Percentiles rank a stretch among this genome's conserved stretches.
Conservation (phyloP, 1,284 basidiomycete genomes). For the Ustanciosporium gigantosporum region DNA sequence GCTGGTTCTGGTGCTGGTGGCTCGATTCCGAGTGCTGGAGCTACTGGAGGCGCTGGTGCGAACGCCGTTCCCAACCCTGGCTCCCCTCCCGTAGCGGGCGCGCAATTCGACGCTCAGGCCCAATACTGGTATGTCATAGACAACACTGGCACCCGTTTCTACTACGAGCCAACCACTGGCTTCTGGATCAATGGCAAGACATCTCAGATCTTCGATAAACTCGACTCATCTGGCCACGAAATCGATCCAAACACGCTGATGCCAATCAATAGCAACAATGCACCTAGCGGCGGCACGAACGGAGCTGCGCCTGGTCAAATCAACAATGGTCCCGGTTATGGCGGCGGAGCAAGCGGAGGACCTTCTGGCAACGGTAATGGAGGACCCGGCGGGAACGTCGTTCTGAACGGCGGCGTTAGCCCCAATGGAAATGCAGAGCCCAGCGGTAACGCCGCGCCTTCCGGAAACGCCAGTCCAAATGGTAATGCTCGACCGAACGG, state of each 20-base stretch:
- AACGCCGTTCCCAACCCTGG: too few relatives aligned
- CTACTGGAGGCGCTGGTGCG: too few relatives aligned
- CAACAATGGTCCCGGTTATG: neutral
- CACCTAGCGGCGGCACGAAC: neutral
- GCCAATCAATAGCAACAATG: neutral
- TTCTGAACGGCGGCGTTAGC: too few relatives aligned
- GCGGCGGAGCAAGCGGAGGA: neutral
- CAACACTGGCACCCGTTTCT: neutral
- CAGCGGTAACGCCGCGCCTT: too few relatives aligned
- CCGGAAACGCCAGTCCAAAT: too few relatives aligned
- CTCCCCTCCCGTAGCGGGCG: too few relatives aligned
- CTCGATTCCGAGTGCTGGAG: neutral
- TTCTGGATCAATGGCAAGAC: neutral
- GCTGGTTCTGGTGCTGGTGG: conserved; percentile 1
- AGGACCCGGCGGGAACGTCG: neutral
- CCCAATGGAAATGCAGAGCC: too few relatives aligned
- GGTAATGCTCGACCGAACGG: too few relatives aligned
- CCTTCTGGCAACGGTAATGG: neutral
- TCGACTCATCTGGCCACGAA: neutral
- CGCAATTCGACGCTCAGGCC: too few relatives aligned
- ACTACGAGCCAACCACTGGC: neutral
- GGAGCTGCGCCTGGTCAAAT: too few relatives aligned
- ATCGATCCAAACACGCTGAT: neutral
- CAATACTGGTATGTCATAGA: neutral
- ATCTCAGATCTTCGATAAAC: neutral